Evolutionary conservation across 805 yeast species (phyloP).

Genomic region (Diddensiella transvaalensis): DNA sequence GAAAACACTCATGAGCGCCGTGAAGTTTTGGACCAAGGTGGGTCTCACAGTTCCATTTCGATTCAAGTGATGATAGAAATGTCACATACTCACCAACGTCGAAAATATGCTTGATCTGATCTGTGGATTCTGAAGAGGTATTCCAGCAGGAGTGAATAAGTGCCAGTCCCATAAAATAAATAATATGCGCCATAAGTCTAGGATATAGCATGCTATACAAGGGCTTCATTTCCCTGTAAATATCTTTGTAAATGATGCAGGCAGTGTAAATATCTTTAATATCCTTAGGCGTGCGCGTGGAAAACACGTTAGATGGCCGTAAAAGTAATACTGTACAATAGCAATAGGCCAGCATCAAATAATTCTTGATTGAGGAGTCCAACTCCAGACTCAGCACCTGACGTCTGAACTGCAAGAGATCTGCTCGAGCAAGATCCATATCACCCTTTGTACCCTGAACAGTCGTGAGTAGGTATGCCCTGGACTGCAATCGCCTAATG

Average conservation of each 20-base stretch:
- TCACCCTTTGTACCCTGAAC: not conserved
- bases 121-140: not conserved
- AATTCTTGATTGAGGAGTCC: not conserved
- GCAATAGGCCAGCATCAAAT: slow-evolving; percentile 6
- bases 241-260: not conserved
- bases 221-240: not conserved
- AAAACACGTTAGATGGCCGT: slow-evolving; percentile 32
- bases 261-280: not conserved
- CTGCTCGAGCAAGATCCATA: not conserved
- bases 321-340: slow-evolving; percentile 21
- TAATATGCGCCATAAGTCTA: not conserved
- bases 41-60: not conserved
- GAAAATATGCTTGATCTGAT: not conserved
- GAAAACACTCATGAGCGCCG: not conserved
- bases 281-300: not conserved
- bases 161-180: not conserved
- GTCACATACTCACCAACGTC: not conserved
- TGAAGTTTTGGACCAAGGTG: not conserved
- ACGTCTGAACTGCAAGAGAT: not conserved
- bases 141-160: not conserved
- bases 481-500: slow-evolving; percentile 2
- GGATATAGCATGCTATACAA: not conserved
- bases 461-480: slow-evolving; percentile 1
- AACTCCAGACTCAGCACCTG: not conserved
- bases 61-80: not conserved